A percentile compares a stretch with the other conserved stretches of the same genome.
phyloP scores from a whole-genome alignment of 208 protist genomes.

The Angomonas desouzai region DNA sequence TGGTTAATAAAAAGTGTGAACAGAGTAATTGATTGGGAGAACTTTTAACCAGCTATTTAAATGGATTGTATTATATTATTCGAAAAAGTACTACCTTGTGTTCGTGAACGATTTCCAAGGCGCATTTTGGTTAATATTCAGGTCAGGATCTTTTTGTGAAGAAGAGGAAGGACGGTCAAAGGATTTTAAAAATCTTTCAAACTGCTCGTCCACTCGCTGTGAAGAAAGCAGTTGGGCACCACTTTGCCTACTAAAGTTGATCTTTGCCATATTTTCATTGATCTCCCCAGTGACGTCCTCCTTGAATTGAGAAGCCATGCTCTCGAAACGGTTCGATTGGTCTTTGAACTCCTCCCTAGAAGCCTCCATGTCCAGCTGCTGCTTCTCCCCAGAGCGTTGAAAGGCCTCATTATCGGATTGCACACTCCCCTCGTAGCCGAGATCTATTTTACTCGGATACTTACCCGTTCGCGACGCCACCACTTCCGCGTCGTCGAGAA shows the following conservation, averaged over 20 bases:
- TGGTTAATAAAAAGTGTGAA: no score
- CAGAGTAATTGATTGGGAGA: no score
- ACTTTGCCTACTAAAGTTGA: conserved; percentile 67
- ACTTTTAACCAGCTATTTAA: no score
- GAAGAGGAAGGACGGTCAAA: conserved; percentile 39
- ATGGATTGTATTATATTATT: conserved; percentile 12
- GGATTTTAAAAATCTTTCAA: conserved; percentile 82
- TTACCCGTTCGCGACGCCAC: conserved; percentile 39
- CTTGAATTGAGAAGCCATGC: conserved; percentile 16
- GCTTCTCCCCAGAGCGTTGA: conserved; percentile 30
- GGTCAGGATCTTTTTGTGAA: background rate
- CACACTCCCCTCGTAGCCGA: conserved; percentile 85
- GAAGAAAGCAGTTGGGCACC: conserved; percentile 62
- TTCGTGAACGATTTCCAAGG: conserved; percentile 82
- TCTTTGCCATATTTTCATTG: conserved; percentile 79
- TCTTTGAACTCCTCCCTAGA: conserved; percentile 28
- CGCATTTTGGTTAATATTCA: conserved; percentile 79
- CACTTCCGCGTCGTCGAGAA: conserved; percentile 61
- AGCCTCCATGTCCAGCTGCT: conserved; percentile 50
- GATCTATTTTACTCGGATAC: conserved; percentile 72
- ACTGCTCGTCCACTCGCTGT: conserved; percentile 84
- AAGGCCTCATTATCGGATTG: conserved; percentile 48
- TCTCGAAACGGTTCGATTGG: conserved; percentile 19
- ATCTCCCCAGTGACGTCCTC: conserved; percentile 49
- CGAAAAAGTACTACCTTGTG: conserved; percentile 17